Conservation (phyloP, 139 green algal genomes). For the Asterochloris sp. region DNA sequence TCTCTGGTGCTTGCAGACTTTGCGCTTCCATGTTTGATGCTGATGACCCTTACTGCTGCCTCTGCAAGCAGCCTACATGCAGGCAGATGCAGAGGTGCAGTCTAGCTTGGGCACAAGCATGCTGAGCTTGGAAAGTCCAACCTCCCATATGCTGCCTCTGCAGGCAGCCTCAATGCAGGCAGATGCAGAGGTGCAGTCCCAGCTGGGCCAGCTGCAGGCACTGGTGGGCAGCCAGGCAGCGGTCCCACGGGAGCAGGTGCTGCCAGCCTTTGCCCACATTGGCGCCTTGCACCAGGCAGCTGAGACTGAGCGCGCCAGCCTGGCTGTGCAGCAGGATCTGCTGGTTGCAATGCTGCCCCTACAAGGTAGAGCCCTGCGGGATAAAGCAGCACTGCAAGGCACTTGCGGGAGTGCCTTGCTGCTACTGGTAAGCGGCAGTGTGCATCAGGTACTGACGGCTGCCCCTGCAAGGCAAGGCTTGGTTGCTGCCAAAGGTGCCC, state of each 20-base stretch:
- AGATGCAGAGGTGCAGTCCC: background rate
- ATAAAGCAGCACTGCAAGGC: background rate
- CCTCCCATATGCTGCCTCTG: background rate
- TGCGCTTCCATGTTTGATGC: background rate
- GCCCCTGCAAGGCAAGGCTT: background rate
- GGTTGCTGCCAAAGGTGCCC: background rate
- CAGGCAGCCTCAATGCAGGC: background rate
- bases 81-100: background rate
- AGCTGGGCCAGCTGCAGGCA: background rate
- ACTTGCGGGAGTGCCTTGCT: background rate
- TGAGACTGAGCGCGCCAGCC: background rate
- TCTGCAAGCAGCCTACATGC: background rate
- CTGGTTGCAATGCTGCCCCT: background rate
- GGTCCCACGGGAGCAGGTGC: constrained; percentile 1
- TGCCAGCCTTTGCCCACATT: constrained; percentile 9
- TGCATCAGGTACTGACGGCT: too few relatives aligned
- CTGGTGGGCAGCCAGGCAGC: constrained; percentile 4
- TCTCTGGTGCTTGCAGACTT: background rate
- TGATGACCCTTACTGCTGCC: background rate
- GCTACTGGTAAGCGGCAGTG: background rate
- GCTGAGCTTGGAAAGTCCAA: background rate
- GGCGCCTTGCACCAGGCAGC: background rate
- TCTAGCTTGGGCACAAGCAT: background rate
- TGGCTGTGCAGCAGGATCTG: background rate
- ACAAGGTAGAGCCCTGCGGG: background rate